Evolutionary conservation across 2,329 filamentous ascomycete genomes (phyloP).

Genomic region (Colletotrichum incanum): DNA sequence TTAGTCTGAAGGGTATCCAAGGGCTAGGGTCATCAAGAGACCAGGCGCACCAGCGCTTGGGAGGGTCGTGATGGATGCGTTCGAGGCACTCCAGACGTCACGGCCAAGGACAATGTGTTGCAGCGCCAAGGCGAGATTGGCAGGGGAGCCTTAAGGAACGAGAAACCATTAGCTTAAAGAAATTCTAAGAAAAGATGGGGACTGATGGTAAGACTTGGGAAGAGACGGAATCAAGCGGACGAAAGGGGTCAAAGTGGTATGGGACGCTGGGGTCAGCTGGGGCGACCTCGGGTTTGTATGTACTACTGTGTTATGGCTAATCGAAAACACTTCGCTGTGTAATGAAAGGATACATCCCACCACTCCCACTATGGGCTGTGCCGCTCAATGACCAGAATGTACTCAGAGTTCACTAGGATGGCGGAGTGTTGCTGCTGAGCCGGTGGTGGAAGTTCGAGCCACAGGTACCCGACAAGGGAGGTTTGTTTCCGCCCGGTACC

Average conservation of each 20-base stretch:
- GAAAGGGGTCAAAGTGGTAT: constrained; percentile 31
- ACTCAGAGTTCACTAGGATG: too few relatives aligned
- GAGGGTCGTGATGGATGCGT: constrained; percentile 32
- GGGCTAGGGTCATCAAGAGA: constrained; percentile 14
- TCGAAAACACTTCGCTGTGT: too few relatives aligned
- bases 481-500: too few relatives aligned
- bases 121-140: constrained; percentile 26
- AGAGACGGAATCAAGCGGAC: constrained; percentile 15
- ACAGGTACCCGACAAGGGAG: too few relatives aligned
- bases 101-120: constrained; percentile 34
- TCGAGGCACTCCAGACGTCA: constrained; percentile 36
- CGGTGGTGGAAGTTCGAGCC: too few relatives aligned
- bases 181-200: constrained; percentile 21
- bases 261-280: constrained; percentile 3
- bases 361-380: too few relatives aligned
- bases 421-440: too few relatives aligned
- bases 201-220: constrained; percentile 8
- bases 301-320: background rate
- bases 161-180: background rate
- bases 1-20: constrained; percentile 5
- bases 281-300: constrained; percentile 5
- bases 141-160: constrained; percentile 21
- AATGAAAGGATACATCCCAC: too few relatives aligned
- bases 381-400: too few relatives aligned
- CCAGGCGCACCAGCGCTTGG: constrained; percentile 22